Base-by-base conservation (phyloP, 805 yeast genomes). In the Naumovozyma dairenensis region DNA sequence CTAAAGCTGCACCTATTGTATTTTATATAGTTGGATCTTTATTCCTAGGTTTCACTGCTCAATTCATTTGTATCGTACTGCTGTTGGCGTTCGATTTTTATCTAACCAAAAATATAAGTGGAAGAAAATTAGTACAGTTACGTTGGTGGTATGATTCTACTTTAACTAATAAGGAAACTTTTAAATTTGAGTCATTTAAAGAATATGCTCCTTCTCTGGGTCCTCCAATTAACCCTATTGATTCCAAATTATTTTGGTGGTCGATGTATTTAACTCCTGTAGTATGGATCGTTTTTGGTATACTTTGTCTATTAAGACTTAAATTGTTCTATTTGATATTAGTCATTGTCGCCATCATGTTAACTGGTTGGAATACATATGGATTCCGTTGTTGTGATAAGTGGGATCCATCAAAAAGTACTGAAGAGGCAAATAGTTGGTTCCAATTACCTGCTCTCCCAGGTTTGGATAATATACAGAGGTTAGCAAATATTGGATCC, bases 71-170 rank as follows among this genome's bases (percentile, higher is more conserved):
- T 5, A 77, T 85, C 16, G 74, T 87, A 2, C 62, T 92, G 13
- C 61, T 86, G 14, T 67, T 84, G 15, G 82, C 95, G 0, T 84
- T 85, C 1, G 98, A 89, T 56, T 89, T 89, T 51, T 89, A 96
- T 93, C 80, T 83, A 51, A 76, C 84, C 16, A 92, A 89, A 53
- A 89, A 89, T 57, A 81, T 89, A 17, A 68, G 94, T 15, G 98
- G 98, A 1, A 65, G 97, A 38, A 69, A 84, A 36, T 59, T 89
- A 36, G 96, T 92, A 4, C 97, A 96, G 0, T 66, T 92, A 43
- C 69, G 93, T 43, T 89, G 98, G 98, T 89, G 97, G 96, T 92
- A 89, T 54, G 96, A 89, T 53, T 68, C 86, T 0, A 42, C 54
- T 2, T 46, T 48, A 7, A 34, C 38, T 9, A 41, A 45, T 9